phyloP scores from a whole-genome alignment of 208 protist genomes.

The Leishmania major region DNA sequence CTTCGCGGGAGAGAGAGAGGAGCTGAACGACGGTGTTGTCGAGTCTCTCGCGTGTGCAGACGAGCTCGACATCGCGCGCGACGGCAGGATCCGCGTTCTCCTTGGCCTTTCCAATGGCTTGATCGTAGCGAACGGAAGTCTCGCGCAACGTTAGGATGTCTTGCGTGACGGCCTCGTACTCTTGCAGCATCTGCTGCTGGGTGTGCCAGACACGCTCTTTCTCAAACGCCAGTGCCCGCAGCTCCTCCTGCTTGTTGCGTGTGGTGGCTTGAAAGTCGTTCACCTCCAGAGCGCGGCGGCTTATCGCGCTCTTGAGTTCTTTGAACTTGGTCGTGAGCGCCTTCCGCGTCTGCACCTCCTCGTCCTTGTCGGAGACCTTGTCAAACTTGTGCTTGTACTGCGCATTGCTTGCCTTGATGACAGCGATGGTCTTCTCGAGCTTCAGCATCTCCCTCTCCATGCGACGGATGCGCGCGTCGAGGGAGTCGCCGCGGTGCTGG shows the following conservation, averaged over 20 bases:
- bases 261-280: constrained; percentile 67
- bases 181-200: constrained; percentile 49
- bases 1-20: constrained; percentile 41
- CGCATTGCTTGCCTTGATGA: constrained; percentile 79
- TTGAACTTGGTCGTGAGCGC: constrained; percentile 66
- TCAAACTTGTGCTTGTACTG: constrained; percentile 82
- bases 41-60: constrained; percentile 46
- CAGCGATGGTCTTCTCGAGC: constrained; percentile 79
- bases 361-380: constrained; percentile 56
- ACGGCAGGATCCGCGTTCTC: constrained; percentile 36
- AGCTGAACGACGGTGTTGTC: constrained; percentile 40
- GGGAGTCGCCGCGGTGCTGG: constrained; percentile 79
- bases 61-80: constrained; percentile 56
- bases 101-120: constrained; percentile 57
- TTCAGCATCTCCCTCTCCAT: constrained; percentile 79
- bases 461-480: constrained; percentile 78
- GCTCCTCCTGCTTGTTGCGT: constrained; percentile 49
- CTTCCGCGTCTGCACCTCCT: constrained; percentile 50
- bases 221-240: constrained; percentile 38
- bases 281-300: constrained; percentile 58
- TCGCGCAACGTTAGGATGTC: constrained; percentile 52
- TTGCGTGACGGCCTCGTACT: constrained; percentile 38
- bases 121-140: constrained; percentile 64
- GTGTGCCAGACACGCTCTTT: constrained; percentile 33
- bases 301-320: constrained; percentile 69